These are phyloP conservation scores for Westerdykella ornata DNA, from an alignment of 2,329 filamentous ascomycete genomes.

Conservation along the genomic window DNA sequence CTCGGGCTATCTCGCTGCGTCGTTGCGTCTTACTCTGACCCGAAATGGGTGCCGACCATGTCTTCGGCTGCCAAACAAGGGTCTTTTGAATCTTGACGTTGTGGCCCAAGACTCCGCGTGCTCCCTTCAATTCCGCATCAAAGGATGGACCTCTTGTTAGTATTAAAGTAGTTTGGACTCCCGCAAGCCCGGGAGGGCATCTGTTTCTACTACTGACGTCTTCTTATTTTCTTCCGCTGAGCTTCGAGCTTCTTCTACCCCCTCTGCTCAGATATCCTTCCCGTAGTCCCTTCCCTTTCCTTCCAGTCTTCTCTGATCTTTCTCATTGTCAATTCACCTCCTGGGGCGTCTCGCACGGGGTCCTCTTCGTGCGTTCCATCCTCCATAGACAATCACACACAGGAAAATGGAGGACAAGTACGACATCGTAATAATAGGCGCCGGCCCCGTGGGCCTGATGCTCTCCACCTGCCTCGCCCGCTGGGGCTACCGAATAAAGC, in stretches of 20 bases:
- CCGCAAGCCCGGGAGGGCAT: too few species aligned
- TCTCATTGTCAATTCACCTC: background rate
- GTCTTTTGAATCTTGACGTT: slow-evolving; percentile 7
- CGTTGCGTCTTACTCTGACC: slow-evolving; percentile 2
- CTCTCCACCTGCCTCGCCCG: slow-evolving; percentile 80
- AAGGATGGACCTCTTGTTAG: too few species aligned
- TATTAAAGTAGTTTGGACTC: too few species aligned
- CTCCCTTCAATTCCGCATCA: background rate
- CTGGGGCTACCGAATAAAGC: slow-evolving; percentile 93
- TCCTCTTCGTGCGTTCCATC: background rate
- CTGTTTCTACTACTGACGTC: slow-evolving; percentile 1
- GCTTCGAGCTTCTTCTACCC: background rate
- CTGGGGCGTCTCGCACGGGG: background rate
- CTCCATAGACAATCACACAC: slow-evolving; percentile 11
- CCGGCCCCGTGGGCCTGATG: slow-evolving; percentile 81
- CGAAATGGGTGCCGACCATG: slow-evolving; percentile 12
- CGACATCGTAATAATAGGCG: slow-evolving; percentile 76
- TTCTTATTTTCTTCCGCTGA: background rate
- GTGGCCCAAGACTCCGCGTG: slow-evolving; percentile 1
- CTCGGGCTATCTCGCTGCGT: slow-evolving; percentile 4
- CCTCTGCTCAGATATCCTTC: background rate
- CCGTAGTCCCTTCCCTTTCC: background rate
- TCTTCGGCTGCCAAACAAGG: slow-evolving; percentile 13
- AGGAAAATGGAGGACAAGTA: slow-evolving; percentile 43
- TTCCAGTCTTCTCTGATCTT: background rate